Evolutionary conservation across 331 rosid genomes (phyloP).

Genomic region (Malus hybrid): DNA sequence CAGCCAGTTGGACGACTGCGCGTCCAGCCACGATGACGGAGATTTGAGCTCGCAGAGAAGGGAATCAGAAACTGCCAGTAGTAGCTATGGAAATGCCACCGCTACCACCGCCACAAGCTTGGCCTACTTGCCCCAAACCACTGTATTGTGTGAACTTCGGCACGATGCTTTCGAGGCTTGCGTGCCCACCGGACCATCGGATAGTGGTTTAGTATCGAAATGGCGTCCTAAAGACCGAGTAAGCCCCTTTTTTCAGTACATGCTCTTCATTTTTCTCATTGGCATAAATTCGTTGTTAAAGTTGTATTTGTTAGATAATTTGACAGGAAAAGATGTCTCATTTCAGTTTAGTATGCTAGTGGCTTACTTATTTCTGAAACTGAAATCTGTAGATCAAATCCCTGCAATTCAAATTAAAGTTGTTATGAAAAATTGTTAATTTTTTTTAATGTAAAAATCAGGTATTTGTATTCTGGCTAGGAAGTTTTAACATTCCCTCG

Average conservation of each 20-base stretch:
- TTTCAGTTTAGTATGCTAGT: not conserved
- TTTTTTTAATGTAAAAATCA: not conserved
- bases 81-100: conserved; percentile 49
- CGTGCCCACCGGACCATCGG: conserved; percentile 64
- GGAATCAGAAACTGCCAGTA: conserved; percentile 61
- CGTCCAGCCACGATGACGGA: conserved; percentile 36
- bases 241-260: conserved; percentile 9
- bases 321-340: not conserved
- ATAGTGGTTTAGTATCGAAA: conserved; percentile 78
- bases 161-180: conserved; percentile 81
- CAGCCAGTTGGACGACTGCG: conserved; percentile 42
- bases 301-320: not conserved
- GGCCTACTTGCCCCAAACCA: conserved; percentile 81
- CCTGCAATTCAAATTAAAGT: not conserved
- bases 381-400: not conserved
- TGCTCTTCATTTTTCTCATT: not conserved
- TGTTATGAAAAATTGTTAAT: not conserved
- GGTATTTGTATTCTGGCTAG: not conserved
- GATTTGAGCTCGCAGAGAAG: conserved; percentile 38
- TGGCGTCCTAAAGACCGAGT: conserved; percentile 95
- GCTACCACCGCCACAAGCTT: conserved; percentile 44
- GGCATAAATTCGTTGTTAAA: not conserved
- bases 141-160: conserved; percentile 64
- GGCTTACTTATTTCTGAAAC: not conserved
- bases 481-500: not conserved